These are phyloP conservation scores for Bromus sterilis DNA, from an alignment of 176 grass and related monocot genomes.

Conservation along the genomic window DNA sequence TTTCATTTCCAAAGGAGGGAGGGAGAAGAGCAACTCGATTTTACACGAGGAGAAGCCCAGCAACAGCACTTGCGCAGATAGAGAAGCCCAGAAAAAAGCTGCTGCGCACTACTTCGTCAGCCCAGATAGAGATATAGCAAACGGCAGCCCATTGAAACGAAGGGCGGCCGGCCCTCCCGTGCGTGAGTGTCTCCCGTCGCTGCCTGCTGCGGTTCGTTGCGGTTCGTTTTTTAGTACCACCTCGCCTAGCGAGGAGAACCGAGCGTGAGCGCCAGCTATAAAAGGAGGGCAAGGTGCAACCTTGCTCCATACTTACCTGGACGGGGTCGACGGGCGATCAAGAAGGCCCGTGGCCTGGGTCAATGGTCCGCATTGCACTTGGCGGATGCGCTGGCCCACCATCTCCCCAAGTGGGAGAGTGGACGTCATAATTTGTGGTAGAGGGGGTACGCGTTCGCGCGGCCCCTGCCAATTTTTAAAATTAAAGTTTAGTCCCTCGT, in stretches of 20 bases:
- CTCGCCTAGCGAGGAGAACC: neutral
- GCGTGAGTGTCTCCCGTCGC: too few species aligned
- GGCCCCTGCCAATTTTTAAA: conserved; percentile 23
- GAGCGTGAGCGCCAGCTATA: neutral
- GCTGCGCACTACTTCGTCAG: too few species aligned
- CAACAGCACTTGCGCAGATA: too few species aligned
- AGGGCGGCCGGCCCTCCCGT: too few species aligned
- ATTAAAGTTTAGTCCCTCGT: too few species aligned
- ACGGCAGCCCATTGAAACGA: neutral
- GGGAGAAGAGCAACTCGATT: neutral
- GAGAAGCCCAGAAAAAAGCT: too few species aligned
- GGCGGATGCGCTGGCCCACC: conserved; percentile 25
- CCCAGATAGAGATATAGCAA: neutral
- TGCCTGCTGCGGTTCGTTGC: neutral
- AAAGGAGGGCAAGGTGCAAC: fast-evolving
- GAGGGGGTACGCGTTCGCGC: conserved; percentile 34
- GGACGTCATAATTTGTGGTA: neutral
- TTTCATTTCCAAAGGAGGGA: too few species aligned
- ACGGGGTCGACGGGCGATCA: conserved; percentile 30
- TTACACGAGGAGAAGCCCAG: neutral
- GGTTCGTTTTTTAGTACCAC: neutral
- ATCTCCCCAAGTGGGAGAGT: conserved; percentile 35
- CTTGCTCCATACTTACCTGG: conserved; percentile 24
- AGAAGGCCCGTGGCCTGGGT: conserved; percentile 15
- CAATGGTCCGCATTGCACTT: conserved; percentile 29